Conservation (phyloP, 805 yeast species). For the Pichia scutulata region DNA sequence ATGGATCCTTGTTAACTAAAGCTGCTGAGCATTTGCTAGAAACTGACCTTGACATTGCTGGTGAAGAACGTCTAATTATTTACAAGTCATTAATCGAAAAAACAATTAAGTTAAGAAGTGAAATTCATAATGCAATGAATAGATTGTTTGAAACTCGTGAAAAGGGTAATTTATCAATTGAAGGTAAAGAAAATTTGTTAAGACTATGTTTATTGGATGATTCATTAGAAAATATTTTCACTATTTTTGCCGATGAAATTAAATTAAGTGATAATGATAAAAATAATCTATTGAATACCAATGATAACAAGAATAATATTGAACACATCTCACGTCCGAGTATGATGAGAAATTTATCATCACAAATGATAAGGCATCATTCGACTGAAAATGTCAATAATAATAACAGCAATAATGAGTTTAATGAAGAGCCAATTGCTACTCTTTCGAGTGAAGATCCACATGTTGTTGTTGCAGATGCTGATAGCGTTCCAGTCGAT, state of each 20-base stretch:
- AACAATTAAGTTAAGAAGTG: slow-evolving; percentile 41
- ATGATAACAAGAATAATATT: neutral
- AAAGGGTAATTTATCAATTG: slow-evolving; percentile 39
- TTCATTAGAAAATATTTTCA: slow-evolving; percentile 44
- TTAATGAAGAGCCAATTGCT: slow-evolving; percentile 7
- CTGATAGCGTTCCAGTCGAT: slow-evolving; percentile 55
- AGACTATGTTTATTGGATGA: slow-evolving; percentile 49
- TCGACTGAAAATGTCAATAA: slow-evolving; percentile 43
- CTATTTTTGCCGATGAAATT: slow-evolving; percentile 31
- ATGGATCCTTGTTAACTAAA: slow-evolving; percentile 66
- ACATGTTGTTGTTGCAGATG: slow-evolving; percentile 66
- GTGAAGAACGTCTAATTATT: slow-evolving; percentile 36
- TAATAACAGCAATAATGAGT: slow-evolving; percentile 44
- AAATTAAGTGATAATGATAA: slow-evolving; percentile 1
- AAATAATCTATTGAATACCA: neutral
- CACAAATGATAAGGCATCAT: slow-evolving; percentile 36
- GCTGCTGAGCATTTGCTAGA: slow-evolving; percentile 61
- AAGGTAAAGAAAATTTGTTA: slow-evolving; percentile 47
- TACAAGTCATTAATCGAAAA: slow-evolving; percentile 44
- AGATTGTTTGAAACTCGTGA: slow-evolving; percentile 39
- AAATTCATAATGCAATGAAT: slow-evolving; percentile 46
- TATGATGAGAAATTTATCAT: slow-evolving; percentile 22
- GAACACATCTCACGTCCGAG: slow-evolving; percentile 15
- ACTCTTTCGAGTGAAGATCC: slow-evolving; percentile 31
- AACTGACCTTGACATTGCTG: slow-evolving; percentile 22